These are phyloP conservation scores for Petunia hybrid DNA, from an alignment of 305 asterid species.

Conservation along the genomic window DNA sequence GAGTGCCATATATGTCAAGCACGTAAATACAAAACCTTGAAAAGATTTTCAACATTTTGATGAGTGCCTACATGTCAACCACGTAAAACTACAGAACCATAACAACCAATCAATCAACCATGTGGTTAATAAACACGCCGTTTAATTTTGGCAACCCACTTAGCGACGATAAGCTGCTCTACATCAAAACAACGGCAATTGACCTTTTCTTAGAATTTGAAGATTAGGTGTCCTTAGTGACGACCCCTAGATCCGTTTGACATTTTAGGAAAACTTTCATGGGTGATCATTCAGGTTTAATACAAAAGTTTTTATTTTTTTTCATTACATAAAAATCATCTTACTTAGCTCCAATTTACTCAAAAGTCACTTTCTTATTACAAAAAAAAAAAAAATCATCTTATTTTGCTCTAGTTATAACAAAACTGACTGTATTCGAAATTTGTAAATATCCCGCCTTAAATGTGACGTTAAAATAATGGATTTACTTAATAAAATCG, in stretches of 20 bases:
- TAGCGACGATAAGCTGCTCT: not conserved
- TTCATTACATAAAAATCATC: too few relatives aligned
- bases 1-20: conserved; percentile 32
- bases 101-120: conserved; percentile 2
- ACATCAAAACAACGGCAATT: not conserved
- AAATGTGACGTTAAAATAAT: too few relatives aligned
- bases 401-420: too few relatives aligned
- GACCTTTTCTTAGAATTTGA: not conserved
- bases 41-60: not conserved
- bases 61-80: conserved; percentile 15
- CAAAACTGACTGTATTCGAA: too few relatives aligned
- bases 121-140: conserved; percentile 29
- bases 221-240: not conserved
- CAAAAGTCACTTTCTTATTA: too few relatives aligned
- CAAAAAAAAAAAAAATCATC: too few relatives aligned
- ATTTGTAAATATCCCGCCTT: too few relatives aligned
- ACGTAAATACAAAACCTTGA: conserved; percentile 2
- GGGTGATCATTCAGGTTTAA: too few relatives aligned
- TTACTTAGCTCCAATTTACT: too few relatives aligned
- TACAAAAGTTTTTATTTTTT: too few relatives aligned
- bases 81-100: conserved; percentile 15
- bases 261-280: too few relatives aligned
- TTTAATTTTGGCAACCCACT: conserved; percentile 37
- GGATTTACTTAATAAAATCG: too few relatives aligned
- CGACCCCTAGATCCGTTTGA: not conserved